These are phyloP conservation scores for Pulicaria dysenterica DNA, from an alignment of 129 eudicot genomes.

Conservation along the genomic window DNA sequence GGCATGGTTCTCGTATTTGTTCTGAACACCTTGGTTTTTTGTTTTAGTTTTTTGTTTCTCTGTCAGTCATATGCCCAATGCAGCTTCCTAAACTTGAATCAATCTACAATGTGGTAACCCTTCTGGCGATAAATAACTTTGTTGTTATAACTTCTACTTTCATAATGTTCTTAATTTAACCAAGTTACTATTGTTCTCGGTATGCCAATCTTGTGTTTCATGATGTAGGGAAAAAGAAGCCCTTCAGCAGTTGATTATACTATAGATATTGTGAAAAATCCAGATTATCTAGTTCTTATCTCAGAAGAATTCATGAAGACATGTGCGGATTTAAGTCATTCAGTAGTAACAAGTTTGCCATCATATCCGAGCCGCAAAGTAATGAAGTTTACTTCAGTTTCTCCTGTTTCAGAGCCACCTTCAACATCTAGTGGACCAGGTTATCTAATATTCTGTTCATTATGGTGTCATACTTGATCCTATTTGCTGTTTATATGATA, in stretches of 20 bases:
- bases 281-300: constrained; percentile 60
- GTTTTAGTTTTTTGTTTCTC: constrained; percentile 26
- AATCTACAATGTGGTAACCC: constrained; percentile 17
- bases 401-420: constrained; percentile 44
- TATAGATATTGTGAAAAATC: constrained; percentile 53
- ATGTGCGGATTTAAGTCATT: constrained; percentile 54
- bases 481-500: neutral
- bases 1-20: neutral
- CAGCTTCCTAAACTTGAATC: constrained; percentile 22
- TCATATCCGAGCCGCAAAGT: constrained; percentile 46
- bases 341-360: constrained; percentile 48
- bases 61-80: constrained; percentile 32
- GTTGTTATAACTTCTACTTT: no score
- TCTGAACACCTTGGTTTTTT: neutral
- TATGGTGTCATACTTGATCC: neutral
- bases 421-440: constrained; percentile 19
- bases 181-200: neutral
- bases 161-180: neutral
- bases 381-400: constrained; percentile 43
- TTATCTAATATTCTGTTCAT: constrained; percentile 13
- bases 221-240: constrained; percentile 58
- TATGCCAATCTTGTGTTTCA: constrained; percentile 1
- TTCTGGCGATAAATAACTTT: neutral
- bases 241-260: constrained; percentile 55
- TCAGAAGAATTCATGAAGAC: constrained; percentile 69